Percentiles rank a stretch among this genome's conserved stretches.
phyloP scores from a whole-genome alignment of 1,139 yeast genomes.

The Saccharomyces hybrid region DNA sequence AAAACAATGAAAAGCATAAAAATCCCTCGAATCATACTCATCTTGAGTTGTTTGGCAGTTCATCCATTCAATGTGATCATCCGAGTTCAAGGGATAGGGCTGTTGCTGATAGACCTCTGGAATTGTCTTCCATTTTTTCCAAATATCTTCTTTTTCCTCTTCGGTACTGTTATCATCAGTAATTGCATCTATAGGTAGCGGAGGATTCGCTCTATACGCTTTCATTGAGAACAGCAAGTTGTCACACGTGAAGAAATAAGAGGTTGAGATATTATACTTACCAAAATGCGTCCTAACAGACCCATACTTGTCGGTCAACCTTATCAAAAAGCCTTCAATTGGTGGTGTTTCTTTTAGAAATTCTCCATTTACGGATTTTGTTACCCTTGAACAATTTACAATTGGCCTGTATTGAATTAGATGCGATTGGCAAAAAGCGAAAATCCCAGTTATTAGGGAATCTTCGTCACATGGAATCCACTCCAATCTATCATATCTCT shows the following conservation, averaged over 20 bases:
- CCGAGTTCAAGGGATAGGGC: conserved; percentile 44
- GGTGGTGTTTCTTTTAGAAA: conserved; percentile 50
- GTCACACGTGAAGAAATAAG: conserved; percentile 59
- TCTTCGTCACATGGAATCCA: conserved; percentile 51
- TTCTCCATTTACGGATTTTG: conserved; percentile 18
- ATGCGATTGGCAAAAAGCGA: conserved; percentile 10
- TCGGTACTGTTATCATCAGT: conserved; percentile 28
- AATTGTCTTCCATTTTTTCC: conserved; percentile 21
- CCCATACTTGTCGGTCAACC: conserved; percentile 51
- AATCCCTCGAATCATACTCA: conserved; percentile 45
- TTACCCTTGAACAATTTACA: conserved; percentile 38
- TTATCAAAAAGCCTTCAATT: conserved; percentile 66
- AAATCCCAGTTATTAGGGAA: conserved; percentile 7
- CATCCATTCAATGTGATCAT: conserved; percentile 58
- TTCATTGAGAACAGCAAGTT: conserved; percentile 53
- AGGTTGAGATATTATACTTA: conserved; percentile 44
- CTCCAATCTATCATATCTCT: conserved; percentile 64
- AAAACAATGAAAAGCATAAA: conserved; percentile 51
- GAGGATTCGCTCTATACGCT: conserved; percentile 55
- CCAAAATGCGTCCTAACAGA: conserved; percentile 34
- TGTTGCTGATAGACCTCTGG: conserved; percentile 41
- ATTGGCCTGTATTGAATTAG: conserved; percentile 38
- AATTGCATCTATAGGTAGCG: conserved; percentile 38
- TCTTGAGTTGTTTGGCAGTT: conserved; percentile 30
- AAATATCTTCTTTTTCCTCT: conserved; percentile 17